Conservation (phyloP, 495 filamentous ascomycete genomes). For the Pyrenopolyporus hunteri region DNA sequence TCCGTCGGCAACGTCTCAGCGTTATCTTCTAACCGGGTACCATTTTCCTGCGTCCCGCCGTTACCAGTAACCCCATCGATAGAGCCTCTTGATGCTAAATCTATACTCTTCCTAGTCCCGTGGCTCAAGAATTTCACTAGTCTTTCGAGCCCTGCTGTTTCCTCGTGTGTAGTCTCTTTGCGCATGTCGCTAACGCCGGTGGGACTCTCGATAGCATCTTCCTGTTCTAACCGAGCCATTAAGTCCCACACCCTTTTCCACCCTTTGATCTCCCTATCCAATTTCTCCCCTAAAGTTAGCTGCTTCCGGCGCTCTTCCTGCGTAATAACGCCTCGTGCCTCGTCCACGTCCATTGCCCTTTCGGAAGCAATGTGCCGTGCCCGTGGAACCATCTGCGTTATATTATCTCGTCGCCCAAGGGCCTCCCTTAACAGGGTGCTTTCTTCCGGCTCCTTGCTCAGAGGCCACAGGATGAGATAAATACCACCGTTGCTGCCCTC, state of each 20-base stretch:
- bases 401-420: background rate
- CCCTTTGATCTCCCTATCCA: background rate
- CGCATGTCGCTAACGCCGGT: background rate
- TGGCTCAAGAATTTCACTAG: background rate
- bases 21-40: background rate
- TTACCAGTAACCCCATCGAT: background rate
- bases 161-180: background rate
- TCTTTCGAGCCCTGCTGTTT: background rate
- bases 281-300: background rate
- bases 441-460: background rate
- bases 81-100: background rate
- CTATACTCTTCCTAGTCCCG: background rate
- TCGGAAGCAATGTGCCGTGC: background rate
- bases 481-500: background rate
- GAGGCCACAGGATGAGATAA: constrained; percentile 3
- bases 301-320: background rate
- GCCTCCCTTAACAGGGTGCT: background rate
- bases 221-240: background rate
- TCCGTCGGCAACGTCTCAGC: background rate
- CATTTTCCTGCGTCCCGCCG: background rate
- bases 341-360: background rate
- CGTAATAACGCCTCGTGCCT: background rate
- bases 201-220: background rate
- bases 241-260: background rate
- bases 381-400: background rate